Base-by-base conservation (phyloP, 257 asterid genomes). In the Nicotiana paniculata region DNA sequence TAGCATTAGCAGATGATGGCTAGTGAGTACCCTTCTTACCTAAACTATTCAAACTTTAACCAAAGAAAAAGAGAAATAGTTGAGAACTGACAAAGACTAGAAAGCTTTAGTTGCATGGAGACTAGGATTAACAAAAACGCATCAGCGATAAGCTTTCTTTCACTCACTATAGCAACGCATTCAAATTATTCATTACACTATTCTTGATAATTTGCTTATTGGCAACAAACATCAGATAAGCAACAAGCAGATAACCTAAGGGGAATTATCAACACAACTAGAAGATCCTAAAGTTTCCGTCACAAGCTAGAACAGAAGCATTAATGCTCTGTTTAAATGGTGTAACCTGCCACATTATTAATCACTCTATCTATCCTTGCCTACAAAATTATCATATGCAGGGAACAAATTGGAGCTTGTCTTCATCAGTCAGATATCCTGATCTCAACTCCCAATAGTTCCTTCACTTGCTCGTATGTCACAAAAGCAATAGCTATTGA, bases 401-500 rank as follows among this genome's bases (percentile, higher is more conserved):
- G 77, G 18, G 82, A 83, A 81, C 68, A 82, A 70, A 77, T 37
- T 75, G 69, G 70, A 85, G 82, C 84, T 82, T 65, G 83, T 75
- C 84, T 30, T 48, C 82, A 80, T 95, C 91, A 95, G 84, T 95
- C 97, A 39, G 97, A 91, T 82, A 93, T 95, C 81, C 93, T 91
- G 85, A 93, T 88, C 87, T 95, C 97, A 66, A 94, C 97, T n/a
- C 98, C 97, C 62, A 95, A 87, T 13, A 91, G 80, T 86, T 88
- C 95, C 87, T 92, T 95, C 91, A 95, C 96, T 92, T 95, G 98
- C 87, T 95, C 98, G 67, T 95, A 93, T 55, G 98, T 89, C 87
- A 95, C 98, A 55, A 95, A 95, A 3, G 98, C 97, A 64, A 95
- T 91, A 48, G 98, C 97, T 85, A 95, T 95, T 76, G 98, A 95